phyloP scores from a whole-genome alignment of 2,329 filamentous ascomycete species.

The Fusarium denticulatum region DNA sequence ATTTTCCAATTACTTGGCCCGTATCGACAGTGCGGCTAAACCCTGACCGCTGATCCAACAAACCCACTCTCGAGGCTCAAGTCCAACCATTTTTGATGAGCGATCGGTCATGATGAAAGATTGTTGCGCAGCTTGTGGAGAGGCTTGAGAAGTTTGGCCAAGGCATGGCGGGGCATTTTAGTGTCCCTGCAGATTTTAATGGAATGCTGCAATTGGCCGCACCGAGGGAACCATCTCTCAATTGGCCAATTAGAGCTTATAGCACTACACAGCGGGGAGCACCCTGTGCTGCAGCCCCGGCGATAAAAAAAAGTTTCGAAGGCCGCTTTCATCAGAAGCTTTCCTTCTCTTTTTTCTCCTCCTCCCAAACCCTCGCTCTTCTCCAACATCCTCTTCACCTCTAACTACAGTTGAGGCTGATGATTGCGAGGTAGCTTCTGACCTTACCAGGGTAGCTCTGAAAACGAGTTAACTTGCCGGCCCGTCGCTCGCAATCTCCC shows the following conservation, averaged over 20 bases:
- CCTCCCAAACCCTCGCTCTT: conserved; percentile 38
- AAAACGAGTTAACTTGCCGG: conserved; percentile 52
- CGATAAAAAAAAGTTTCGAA: conserved; percentile 44
- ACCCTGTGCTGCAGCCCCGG: conserved; percentile 21
- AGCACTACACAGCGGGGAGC: conserved; percentile 27
- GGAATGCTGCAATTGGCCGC: conserved; percentile 33
- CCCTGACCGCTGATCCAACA: conserved; percentile 42
- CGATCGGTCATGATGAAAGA: conserved; percentile 37
- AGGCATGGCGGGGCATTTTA: conserved; percentile 41
- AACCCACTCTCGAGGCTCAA: conserved; percentile 32
- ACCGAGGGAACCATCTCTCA: conserved; percentile 9
- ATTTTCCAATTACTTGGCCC: background rate
- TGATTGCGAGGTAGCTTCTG: conserved; percentile 53
- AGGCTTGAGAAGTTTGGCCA: conserved; percentile 41
- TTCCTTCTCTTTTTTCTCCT: conserved; percentile 32
- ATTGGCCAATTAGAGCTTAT: conserved; percentile 41
- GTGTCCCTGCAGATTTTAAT: conserved; percentile 39
- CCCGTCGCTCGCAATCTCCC: conserved; percentile 47
- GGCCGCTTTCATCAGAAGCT: conserved; percentile 32
- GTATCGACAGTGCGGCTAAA: conserved; percentile 25
- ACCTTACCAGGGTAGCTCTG: conserved; percentile 51
- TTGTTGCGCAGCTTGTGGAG: conserved; percentile 37
- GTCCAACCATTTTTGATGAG: conserved; percentile 28
- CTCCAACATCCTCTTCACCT: conserved; percentile 31
- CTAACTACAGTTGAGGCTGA: conserved; percentile 46